A percentile compares a stretch with the other conserved stretches of the same genome.
Conservation (phyloP, 2,329 filamentous ascomycete species). For the Beauveria pseudobassiana region DNA sequence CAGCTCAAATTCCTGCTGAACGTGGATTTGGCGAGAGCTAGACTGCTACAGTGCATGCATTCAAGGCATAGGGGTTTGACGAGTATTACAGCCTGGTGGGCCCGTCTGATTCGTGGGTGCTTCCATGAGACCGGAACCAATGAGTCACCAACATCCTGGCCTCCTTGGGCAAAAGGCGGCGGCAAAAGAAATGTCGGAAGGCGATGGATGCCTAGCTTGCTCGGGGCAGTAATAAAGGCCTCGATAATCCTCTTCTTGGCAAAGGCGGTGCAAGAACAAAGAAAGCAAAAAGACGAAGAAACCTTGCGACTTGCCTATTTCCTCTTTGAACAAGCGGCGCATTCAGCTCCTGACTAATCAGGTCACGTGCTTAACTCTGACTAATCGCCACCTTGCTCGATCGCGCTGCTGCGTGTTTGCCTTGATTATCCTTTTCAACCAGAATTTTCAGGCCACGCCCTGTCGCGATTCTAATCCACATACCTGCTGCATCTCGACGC, state of each 20-base stretch:
- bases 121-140: slow-evolving; percentile 3
- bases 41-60: neutral
- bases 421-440: slow-evolving; percentile 21
- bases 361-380: slow-evolving; percentile 5
- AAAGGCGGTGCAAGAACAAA: neutral
- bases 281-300: neutral
- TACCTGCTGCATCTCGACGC: slow-evolving; percentile 2
- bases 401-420: slow-evolving; percentile 9
- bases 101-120: neutral
- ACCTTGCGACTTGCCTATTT: neutral
- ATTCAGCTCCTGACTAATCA: neutral
- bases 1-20: neutral
- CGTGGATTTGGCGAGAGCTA: neutral
- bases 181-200: neutral
- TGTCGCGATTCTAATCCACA: slow-evolving; percentile 12
- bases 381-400: neutral
- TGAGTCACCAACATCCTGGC: slow-evolving; percentile 9
- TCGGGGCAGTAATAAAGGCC: neutral
- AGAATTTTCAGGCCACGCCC: slow-evolving; percentile 28
- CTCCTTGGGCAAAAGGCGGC: neutral
- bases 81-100: neutral
- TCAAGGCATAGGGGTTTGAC: neutral
- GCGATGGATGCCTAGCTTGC: slow-evolving; percentile 4
- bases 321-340: neutral
- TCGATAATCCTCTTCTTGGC: neutral